phyloP scores from a whole-genome alignment of 495 filamentous ascomycete genomes.

The Penicillium cataractarum region DNA sequence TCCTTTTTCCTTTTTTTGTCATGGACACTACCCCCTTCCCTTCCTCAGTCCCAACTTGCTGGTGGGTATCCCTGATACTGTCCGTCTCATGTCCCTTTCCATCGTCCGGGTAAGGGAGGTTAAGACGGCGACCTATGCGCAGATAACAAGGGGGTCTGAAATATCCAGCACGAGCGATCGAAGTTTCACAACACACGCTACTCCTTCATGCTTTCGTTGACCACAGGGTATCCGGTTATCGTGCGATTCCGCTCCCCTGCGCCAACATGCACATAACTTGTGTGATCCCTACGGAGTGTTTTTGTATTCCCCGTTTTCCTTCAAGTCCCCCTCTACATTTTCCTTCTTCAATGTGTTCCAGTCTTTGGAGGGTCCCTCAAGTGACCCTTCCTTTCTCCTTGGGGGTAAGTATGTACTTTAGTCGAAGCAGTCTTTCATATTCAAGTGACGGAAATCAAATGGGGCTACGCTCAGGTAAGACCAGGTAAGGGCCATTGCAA shows the following conservation, averaged over 20 bases:
- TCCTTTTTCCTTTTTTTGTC: conserved; percentile 32
- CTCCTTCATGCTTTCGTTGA: conserved; percentile 11
- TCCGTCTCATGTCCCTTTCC: conserved; percentile 52
- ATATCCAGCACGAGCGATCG: conserved; percentile 12
- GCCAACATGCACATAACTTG: conserved; percentile 15
- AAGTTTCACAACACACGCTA: conserved; percentile 8
- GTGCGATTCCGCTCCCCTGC: conserved; percentile 9
- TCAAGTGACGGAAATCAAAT: conserved; percentile 26
- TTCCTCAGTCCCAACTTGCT: conserved; percentile 43
- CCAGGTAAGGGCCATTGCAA: conserved; percentile 64
- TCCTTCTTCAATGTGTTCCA: conserved; percentile 26
- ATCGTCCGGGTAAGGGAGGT: conserved; percentile 66
- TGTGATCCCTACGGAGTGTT: conserved; percentile 16
- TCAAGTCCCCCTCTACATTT: conserved; percentile 18
- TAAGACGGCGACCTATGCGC: conserved; percentile 16
- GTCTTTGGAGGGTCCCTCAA: conserved; percentile 17
- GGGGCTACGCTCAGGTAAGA: conserved; percentile 57
- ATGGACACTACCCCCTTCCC: conserved; percentile 23
- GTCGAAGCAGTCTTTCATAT: conserved; percentile 31
- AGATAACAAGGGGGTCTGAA: conserved; percentile 12
- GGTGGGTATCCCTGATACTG: conserved; percentile 53
- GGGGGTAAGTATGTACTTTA: conserved; percentile 58
- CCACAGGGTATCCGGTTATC: conserved; percentile 1
- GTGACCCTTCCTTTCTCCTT: conserved; percentile 23
- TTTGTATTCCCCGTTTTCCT: conserved; percentile 32